Evolutionary conservation across 345 rosid genomes (phyloP), one percentile per base, ranked within the genome.

Genomic region (Corymbia maculata): DNA sequence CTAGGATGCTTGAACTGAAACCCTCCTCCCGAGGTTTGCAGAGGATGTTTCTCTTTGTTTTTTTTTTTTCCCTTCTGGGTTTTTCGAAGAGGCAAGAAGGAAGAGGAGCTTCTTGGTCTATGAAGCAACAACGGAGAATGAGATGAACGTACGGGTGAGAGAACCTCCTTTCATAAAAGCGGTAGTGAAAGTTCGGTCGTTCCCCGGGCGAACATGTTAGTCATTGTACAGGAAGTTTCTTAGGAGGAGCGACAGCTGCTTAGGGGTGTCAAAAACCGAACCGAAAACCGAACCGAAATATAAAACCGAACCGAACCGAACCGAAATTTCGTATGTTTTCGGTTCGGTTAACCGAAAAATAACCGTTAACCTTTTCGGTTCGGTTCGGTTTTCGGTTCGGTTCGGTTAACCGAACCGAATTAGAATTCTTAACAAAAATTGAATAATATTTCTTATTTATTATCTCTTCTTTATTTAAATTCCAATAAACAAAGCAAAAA

Each of bases 241-340:
- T 21, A 4, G 61, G 28, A 55, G 2, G 2, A 55, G 0, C 0
- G 11, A 21, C n/a, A n/a, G n/a, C n/a, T n/a, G n/a, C n/a, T n/a
- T n/a, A n/a, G n/a, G n/a, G n/a, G n/a, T n/a, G n/a, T n/a, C n/a
- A n/a, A n/a, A n/a, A n/a, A n/a, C n/a, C n/a, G n/a, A n/a, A n/a
- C n/a, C n/a, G n/a, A n/a, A n/a, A n/a, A n/a, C n/a, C n/a, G n/a
- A n/a, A n/a, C n/a, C n/a, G n/a, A n/a, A n/a, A n/a, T n/a, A n/a
- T n/a, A n/a, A n/a, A n/a, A n/a, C n/a, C n/a, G n/a, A n/a, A n/a
- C n/a, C n/a, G n/a, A n/a, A n/a, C n/a, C n/a, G n/a, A n/a, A n/a
- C n/a, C n/a, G n/a, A n/a, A n/a, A n/a, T n/a, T n/a, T n/a, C n/a
- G n/a, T n/a, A n/a, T n/a, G n/a, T n/a, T n/a, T n/a, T n/a, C n/a